Evolutionary conservation across 495 filamentous ascomycete genomes (phyloP), one percentile per base, ranked within the genome.

Genomic region (Neurospora sp.): DNA sequence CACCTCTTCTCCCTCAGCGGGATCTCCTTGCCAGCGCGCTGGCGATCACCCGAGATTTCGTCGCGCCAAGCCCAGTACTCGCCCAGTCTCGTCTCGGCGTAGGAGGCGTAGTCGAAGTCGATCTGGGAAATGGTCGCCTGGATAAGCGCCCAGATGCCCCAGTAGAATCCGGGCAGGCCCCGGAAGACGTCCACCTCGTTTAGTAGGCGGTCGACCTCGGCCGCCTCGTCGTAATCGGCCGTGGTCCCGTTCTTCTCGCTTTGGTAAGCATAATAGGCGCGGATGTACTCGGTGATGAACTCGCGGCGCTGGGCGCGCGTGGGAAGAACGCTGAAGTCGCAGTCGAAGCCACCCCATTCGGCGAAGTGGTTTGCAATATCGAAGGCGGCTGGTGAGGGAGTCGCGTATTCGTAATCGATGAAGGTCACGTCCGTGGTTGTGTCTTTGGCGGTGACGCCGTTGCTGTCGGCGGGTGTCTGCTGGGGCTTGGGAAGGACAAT

Each of bases 281-380:
- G 80, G 9, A 97, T 86, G 79, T 99, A 99, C 78, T 93, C 90
- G 69, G 86, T 86, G 71, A 98, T 86, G 84, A 98, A 99, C 73
- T 91, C 89, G 46, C 91, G 86, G 31, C 96, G 91, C 75, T 93
- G 89, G 8, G 90, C 84, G 71, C 87, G 87, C 0, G 95, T 96
- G 3, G 96, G 96, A 54, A 98, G 87, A 78, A 91, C 90, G 75
- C 83, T 89, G 82, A 90, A 93, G 80, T 99, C 94, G 87, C 96
- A 99, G 76, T 96, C 93, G 78, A 97, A 97, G 73, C 96, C 96
- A 71, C 91, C 95, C 95, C 96, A 99, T 85, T 99, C 96, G 54
- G 96, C 93, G 80, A 99, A 95, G 86, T 99, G 96, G 86, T 99
- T 99, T n/a, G 96, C 91, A 73, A 99, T 89, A 80, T 99, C 96